Conservation (phyloP, 2,329 filamentous ascomycete species). For the Samsoniella hepiali region DNA sequence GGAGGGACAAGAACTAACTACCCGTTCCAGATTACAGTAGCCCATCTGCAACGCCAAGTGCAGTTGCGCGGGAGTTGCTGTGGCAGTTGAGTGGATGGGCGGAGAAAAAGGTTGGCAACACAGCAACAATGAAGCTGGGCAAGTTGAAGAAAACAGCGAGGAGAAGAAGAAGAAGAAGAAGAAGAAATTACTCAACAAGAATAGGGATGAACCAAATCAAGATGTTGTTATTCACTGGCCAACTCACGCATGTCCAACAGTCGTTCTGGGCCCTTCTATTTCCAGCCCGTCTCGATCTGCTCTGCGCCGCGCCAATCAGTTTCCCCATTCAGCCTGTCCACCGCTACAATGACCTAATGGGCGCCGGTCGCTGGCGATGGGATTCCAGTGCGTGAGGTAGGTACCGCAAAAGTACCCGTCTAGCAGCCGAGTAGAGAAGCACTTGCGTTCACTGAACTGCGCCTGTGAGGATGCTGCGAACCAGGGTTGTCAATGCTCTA, state of each 20-base stretch:
- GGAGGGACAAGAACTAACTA: background rate
- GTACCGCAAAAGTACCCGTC: background rate
- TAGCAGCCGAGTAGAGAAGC: background rate
- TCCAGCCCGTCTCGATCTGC: conserved; percentile 14
- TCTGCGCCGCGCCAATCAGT: conserved; percentile 11
- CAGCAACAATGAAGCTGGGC: background rate
- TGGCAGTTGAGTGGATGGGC: background rate
- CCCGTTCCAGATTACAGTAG: background rate
- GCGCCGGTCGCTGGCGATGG: background rate
- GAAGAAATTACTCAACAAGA: background rate
- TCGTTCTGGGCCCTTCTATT: conserved; percentile 16
- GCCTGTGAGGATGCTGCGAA: background rate
- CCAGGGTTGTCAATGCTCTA: background rate
- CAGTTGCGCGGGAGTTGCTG: background rate
- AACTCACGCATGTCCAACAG: conserved; percentile 1
- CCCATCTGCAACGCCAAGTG: background rate
- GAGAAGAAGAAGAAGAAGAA: background rate
- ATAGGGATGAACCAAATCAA: background rate
- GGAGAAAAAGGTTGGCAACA: background rate
- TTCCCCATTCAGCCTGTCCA: conserved; percentile 4
- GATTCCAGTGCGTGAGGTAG: background rate
- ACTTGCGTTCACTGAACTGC: background rate
- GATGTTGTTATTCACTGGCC: background rate
- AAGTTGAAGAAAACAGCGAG: too few relatives aligned
- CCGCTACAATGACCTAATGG: conserved; percentile 16